These are phyloP conservation scores for Dipodascopsis tothii DNA, from an alignment of 805 yeast species.

Conservation along the genomic window DNA sequence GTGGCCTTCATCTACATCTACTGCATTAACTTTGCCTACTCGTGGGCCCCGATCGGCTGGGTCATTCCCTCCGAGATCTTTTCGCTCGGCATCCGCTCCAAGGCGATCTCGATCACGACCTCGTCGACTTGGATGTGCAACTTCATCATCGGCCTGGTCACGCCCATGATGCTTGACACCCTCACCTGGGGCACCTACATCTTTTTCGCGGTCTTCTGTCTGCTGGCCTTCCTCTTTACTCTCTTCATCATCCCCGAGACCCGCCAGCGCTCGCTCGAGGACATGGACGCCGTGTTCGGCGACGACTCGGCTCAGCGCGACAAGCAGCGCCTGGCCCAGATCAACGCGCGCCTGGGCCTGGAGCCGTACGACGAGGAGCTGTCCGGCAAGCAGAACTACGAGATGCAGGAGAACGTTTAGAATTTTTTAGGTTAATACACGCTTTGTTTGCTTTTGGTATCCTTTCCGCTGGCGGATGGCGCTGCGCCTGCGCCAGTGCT, in stretches of 20 bases:
- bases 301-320: conserved; percentile 11
- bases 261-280: conserved; percentile 13
- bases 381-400: neutral
- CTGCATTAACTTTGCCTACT: conserved; percentile 48
- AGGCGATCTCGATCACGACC: conserved; percentile 12
- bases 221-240: conserved; percentile 24
- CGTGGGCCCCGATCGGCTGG: conserved; percentile 54
- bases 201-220: conserved; percentile 29
- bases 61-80: conserved; percentile 59
- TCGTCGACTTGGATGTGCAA: conserved; percentile 18
- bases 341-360: neutral
- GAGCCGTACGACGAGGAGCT: neutral
- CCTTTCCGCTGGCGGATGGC: too few species aligned
- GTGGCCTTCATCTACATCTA: conserved; percentile 49
- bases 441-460: too few species aligned
- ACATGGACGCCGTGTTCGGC: conserved; percentile 17
- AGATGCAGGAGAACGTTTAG: neutral
- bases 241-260: conserved; percentile 16
- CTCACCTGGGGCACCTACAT: conserved; percentile 28
- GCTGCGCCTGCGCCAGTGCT: too few species aligned
- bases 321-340: neutral
- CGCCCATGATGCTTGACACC: conserved; percentile 26
- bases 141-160: conserved; percentile 27
- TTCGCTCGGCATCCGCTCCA: conserved; percentile 41
- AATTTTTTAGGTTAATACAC: too few species aligned